Percentiles rank a stretch among this genome's conserved stretches.
Evolutionary conservation across 2,329 filamentous ascomycete species (phyloP).

Genomic region (Fusarium beomiforme): DNA sequence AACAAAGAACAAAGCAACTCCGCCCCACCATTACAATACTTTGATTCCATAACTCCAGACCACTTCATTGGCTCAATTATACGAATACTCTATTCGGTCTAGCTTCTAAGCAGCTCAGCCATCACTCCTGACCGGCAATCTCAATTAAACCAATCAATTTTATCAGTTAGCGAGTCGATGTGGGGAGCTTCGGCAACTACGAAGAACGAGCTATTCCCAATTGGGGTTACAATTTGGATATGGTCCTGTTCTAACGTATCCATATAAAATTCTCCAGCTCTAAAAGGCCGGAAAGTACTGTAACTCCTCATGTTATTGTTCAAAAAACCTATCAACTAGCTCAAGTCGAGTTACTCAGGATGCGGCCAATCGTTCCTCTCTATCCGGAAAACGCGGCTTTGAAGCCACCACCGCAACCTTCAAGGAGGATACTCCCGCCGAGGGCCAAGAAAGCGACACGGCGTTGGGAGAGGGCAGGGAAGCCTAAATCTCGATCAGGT

Average conservation of each 20-base stretch:
- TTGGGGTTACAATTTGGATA: neutral
- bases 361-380: neutral
- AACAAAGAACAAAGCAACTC: neutral
- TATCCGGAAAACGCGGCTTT: neutral
- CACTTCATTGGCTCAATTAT: neutral
- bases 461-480: neutral
- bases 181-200: neutral
- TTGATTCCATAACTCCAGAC: neutral
- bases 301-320: neutral
- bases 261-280: neutral
- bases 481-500: neutral
- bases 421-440: neutral
- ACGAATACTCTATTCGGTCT: neutral
- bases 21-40: neutral
- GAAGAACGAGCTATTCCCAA: neutral
- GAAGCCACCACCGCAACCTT: neutral
- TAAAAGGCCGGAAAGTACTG: neutral
- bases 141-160: neutral
- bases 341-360: neutral
- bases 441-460: neutral
- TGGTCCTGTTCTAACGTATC: neutral
- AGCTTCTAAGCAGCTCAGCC: neutral
- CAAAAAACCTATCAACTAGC: neutral
- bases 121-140: neutral
- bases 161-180: neutral